A percentile compares a stretch with the other conserved stretches of the same genome.
phyloP scores from a whole-genome alignment of 768 basidiomycete genomes.

The Termitomyces sp. region DNA sequence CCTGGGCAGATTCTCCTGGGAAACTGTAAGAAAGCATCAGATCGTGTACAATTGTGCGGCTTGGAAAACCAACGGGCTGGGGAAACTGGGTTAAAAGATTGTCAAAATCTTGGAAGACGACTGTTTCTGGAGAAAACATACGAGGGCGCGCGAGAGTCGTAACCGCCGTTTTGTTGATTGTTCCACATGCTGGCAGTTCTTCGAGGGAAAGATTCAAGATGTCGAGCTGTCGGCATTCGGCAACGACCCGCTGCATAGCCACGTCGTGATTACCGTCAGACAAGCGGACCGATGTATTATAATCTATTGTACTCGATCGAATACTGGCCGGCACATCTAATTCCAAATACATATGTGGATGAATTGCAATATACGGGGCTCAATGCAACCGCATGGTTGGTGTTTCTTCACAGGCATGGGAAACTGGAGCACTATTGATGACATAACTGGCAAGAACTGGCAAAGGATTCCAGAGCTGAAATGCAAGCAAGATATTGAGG shows the following conservation, averaged over 20 bases:
- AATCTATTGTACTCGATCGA: no score
- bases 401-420: constrained; percentile 73
- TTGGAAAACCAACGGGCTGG: constrained; percentile 14
- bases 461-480: constrained; percentile 61
- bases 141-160: constrained; percentile 10
- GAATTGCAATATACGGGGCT: no score
- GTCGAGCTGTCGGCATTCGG: no score
- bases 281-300: no score
- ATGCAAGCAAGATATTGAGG: no score
- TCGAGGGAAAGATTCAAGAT: constrained; percentile 18
- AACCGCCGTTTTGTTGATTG: constrained; percentile 9
- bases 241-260: background rate
- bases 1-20: background rate
- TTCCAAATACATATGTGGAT: no score
- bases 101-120: background rate
- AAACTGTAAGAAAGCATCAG: background rate
- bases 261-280: background rate
- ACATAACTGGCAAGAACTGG: constrained; percentile 75
- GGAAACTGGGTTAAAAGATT: constrained; percentile 9
- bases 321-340: no score
- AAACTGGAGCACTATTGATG: constrained; percentile 45
- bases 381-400: constrained; percentile 49
- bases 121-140: background rate
- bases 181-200: constrained; percentile 16
- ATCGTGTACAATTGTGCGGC: background rate